phyloP scores from a whole-genome alignment of 2,329 filamentous ascomycete genomes.

The Magnaporthiopsis rhizophila region DNA sequence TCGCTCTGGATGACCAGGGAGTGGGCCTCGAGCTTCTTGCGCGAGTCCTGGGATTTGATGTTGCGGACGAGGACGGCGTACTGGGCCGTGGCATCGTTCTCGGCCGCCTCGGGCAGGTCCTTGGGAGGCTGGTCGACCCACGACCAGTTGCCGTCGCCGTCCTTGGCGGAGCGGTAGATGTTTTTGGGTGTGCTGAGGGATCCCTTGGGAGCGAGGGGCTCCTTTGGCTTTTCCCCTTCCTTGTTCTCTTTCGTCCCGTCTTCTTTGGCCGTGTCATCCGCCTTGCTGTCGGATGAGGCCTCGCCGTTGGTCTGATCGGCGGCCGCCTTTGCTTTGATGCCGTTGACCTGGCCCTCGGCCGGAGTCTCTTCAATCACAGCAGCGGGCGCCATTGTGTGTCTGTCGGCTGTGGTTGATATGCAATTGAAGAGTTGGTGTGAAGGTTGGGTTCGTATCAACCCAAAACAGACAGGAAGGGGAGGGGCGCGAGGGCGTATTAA shows the following conservation, averaged over 20 bases:
- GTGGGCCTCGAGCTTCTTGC: conserved; percentile 52
- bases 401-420: not conserved
- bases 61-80: conserved; percentile 55
- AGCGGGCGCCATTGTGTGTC: not conserved
- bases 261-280: not conserved
- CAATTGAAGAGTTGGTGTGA: not conserved
- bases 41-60: conserved; percentile 46
- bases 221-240: conserved; percentile 16
- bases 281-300: not conserved
- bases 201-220: conserved; percentile 21
- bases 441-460: not conserved
- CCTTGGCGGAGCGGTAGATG: conserved; percentile 33
- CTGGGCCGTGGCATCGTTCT: conserved; percentile 53
- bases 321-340: not conserved
- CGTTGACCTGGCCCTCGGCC: conserved; percentile 1
- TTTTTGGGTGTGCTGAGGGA: conserved; percentile 32
- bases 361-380: not conserved
- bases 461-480: not conserved
- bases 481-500: not conserved
- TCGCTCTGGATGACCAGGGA: conserved; percentile 58
- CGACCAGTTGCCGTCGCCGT: conserved; percentile 39
- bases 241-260: not conserved
- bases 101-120: conserved; percentile 46
- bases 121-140: conserved; percentile 50
- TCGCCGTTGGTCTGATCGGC: not conserved